Base-by-base conservation (phyloP, 1,139 yeast genomes). In the Candida neerlandica region DNA sequence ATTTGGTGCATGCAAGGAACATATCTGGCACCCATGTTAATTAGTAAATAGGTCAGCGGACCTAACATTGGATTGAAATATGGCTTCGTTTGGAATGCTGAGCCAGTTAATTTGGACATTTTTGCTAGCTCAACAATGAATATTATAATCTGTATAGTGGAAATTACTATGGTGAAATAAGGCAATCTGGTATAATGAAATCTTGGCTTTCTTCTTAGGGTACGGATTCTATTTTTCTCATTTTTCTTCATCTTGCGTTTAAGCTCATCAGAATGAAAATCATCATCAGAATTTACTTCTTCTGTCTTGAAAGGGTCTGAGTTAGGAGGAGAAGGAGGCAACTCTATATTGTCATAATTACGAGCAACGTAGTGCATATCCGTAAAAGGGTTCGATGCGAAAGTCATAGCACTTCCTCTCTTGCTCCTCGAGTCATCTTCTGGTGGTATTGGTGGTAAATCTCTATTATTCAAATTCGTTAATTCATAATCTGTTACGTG, bases 41-140 rank as follows among this genome's bases (percentile, higher is more conserved):
- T 84, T 60, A 83, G 73, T 7, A 85, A 69, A 58, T 85, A 85
- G 0, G 85, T 70, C 1, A 90, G 84, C n/a, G 94, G 94, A 0
- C 94, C 94, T 43, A 86, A 66, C 92, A 86, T 86, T 9, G 92
- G 92, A 61, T 86, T 86, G 69, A 86, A 85, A 52, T 82, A 78
- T 2, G 94, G 94, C 57, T 83, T 66, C 0, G 89, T 83, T 62
- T 84, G 89, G 54, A 86, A 80, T 1, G 88, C 85, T 4, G 82
- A 76, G 1, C 90, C 90, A 0, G 92, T 86, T 43, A 82, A 68
- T 6, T 65, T 58, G 3, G 84, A 76, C 89, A 84, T 83, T 51
- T 70, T 73, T 7, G 73, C 79, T 43, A 87, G 66, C 62, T 86
- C 92, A n/a, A 78, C 86, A n/a, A 86, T 75, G 59, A 86, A 86